Evolutionary conservation across 1,284 basidiomycete species (phyloP).

Genomic region (Irpex lacteus): DNA sequence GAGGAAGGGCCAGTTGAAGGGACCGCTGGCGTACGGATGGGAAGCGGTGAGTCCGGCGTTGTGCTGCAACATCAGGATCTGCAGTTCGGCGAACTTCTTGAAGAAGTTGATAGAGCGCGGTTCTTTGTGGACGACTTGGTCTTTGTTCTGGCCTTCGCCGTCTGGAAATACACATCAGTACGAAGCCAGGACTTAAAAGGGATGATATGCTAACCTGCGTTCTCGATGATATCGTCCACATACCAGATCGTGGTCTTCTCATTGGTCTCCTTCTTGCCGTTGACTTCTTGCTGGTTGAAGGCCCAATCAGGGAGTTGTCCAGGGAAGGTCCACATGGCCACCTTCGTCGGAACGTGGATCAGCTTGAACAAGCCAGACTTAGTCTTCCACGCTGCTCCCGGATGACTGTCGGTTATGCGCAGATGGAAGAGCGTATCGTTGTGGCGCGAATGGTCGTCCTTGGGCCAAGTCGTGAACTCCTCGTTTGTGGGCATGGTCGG

Average conservation of each 20-base stretch:
- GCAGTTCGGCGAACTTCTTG: slow-evolving; percentile 92
- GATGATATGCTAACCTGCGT: slow-evolving; percentile 53
- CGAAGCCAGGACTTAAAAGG: slow-evolving; percentile 4
- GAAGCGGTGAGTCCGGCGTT: slow-evolving; percentile 94
- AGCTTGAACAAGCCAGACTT: slow-evolving; percentile 91
- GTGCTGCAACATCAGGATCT: slow-evolving; percentile 95
- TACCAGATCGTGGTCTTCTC: slow-evolving; percentile 89
- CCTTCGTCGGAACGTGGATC: slow-evolving; percentile 86
- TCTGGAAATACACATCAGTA: slow-evolving; percentile 39
- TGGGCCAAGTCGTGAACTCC: slow-evolving; percentile 91
- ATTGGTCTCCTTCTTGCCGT: slow-evolving; percentile 91
- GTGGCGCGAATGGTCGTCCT: slow-evolving; percentile 67
- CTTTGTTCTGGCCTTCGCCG: slow-evolving; percentile 51
- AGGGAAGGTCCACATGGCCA: slow-evolving; percentile 91
- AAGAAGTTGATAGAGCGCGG: slow-evolving; percentile 89
- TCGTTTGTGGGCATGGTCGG: slow-evolving; percentile 98
- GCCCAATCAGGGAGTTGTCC: slow-evolving; percentile 93
- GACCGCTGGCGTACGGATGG: slow-evolving; percentile 93
- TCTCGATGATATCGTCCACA: slow-evolving; percentile 78
- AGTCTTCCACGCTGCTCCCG: slow-evolving; percentile 84
- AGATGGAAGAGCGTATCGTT: slow-evolving; percentile 90
- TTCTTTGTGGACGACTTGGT: slow-evolving; percentile 53
- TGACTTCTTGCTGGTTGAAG: slow-evolving; percentile 96
- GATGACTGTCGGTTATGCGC: slow-evolving; percentile 66
- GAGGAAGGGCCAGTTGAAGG: slow-evolving; percentile 98